Percentiles rank a stretch among this genome's conserved stretches.
Evolutionary conservation across 306 rosid species (phyloP).

Genomic region (Pyrus bretschneideri): DNA sequence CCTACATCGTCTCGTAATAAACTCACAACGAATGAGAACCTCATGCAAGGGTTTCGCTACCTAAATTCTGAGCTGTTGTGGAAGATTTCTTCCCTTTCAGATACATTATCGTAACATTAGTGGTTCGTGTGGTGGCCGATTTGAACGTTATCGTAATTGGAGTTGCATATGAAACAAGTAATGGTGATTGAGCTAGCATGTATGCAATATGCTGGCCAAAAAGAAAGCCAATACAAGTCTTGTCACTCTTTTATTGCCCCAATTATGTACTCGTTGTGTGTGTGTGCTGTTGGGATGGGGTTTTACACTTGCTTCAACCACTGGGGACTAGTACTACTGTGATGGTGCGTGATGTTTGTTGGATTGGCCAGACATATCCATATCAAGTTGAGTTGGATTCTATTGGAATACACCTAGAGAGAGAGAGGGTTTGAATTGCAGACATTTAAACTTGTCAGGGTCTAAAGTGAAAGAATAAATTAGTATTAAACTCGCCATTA

Average conservation of each 20-base stretch:
- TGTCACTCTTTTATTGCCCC: not conserved
- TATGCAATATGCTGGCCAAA: not conserved
- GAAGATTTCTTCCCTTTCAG: not conserved
- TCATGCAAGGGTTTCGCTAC: not conserved
- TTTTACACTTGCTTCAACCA: not conserved
- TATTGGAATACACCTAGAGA: conserved; percentile 8
- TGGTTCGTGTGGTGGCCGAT: not conserved
- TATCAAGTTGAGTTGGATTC: not conserved
- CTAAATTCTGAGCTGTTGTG: not conserved
- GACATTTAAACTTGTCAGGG: not conserved
- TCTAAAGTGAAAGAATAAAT: too few relatives aligned
- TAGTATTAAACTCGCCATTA: too few relatives aligned
- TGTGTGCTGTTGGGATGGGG: not conserved
- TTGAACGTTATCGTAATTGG: too few relatives aligned
- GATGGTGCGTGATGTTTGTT: not conserved
- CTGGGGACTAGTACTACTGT: too few relatives aligned
- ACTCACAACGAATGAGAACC: too few relatives aligned
- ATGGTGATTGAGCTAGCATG: not conserved
- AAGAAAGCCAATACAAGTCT: not conserved
- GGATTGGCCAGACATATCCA: not conserved
- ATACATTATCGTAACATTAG: not conserved
- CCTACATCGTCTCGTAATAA: too few relatives aligned
- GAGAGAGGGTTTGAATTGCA: not conserved
- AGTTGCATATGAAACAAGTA: not conserved
- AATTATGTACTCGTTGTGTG: not conserved